A percentile compares a stretch with the other conserved stretches of the same genome.
These are phyloP conservation scores for Epichloe aotearoae DNA, from an alignment of 2,329 filamentous ascomycete species.

Conservation along the genomic window DNA sequence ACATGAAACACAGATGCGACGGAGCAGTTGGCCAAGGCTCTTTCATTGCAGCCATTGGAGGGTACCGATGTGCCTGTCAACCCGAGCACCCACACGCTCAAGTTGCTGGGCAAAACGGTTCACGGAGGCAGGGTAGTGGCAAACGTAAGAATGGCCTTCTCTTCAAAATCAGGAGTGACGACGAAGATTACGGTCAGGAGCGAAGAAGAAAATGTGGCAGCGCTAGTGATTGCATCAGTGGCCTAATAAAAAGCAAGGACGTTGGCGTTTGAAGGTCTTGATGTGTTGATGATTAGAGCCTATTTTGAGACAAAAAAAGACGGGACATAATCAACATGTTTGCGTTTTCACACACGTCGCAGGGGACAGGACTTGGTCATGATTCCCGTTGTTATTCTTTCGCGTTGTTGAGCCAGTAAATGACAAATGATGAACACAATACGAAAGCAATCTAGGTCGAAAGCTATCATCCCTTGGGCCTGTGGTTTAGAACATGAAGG, in stretches of 20 bases:
- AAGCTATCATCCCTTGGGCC: too few species aligned
- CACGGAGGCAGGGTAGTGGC: slow-evolving; percentile 79
- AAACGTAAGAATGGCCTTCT: slow-evolving; percentile 84
- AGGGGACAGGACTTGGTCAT: neutral
- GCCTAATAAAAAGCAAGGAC: slow-evolving; percentile 38
- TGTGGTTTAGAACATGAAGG: too few species aligned
- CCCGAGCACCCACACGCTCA: slow-evolving; percentile 84
- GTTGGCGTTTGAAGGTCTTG: slow-evolving; percentile 24
- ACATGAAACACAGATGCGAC: slow-evolving; percentile 60
- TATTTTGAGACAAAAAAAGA: neutral
- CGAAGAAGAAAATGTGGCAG: slow-evolving; percentile 85
- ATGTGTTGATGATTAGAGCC: slow-evolving; percentile 20
- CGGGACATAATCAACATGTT: neutral
- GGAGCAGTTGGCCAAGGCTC: slow-evolving; percentile 71
- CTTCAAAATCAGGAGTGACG: slow-evolving; percentile 82
- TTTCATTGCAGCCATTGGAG: slow-evolving; percentile 87
- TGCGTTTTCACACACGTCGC: neutral
- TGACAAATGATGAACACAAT: neutral
- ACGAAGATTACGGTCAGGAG: slow-evolving; percentile 88
- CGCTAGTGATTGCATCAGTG: slow-evolving; percentile 71
- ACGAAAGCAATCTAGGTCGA: neutral
- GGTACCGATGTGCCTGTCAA: slow-evolving; percentile 85
- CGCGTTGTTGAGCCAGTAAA: neutral
- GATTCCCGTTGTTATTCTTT: neutral
- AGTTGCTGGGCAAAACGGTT: slow-evolving; percentile 91